phyloP scores from a whole-genome alignment of 1,284 basidiomycete genomes.

The Lentinula novae-zelandiae region DNA sequence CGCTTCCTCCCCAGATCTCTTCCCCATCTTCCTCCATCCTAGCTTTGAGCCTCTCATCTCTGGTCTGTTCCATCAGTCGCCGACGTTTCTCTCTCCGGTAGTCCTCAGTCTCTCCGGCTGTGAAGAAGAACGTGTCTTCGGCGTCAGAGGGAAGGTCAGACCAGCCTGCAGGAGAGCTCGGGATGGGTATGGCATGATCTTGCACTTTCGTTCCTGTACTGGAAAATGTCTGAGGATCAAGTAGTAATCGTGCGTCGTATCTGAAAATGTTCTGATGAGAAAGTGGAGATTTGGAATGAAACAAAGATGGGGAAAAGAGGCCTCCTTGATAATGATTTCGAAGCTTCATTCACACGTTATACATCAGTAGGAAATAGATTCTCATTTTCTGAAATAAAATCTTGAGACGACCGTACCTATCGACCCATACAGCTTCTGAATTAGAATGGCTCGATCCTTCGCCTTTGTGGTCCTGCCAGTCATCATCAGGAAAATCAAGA shows the following conservation, averaged over 20 bases:
- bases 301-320: conserved; percentile 14
- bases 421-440: conserved; percentile 2
- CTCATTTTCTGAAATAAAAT: background rate
- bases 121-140: conserved; percentile 79
- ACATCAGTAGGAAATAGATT: background rate
- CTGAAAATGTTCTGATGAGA: conserved; percentile 36
- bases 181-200: conserved; percentile 5
- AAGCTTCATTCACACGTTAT: background rate
- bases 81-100: conserved; percentile 65
- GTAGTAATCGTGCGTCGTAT: conserved; percentile 75
- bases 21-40: conserved; percentile 43
- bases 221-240: conserved; percentile 42
- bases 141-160: conserved; percentile 78
- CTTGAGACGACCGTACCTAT: conserved; percentile 3
- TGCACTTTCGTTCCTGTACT: conserved; percentile 6
- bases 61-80: conserved; percentile 51
- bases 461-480: background rate
- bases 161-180: conserved; percentile 62
- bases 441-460: background rate
- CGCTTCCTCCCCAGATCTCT: conserved; percentile 64
- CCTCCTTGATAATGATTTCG: background rate
- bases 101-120: conserved; percentile 62
- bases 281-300: conserved; percentile 9
- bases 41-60: conserved; percentile 63
- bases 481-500: conserved; percentile 14